These are phyloP conservation scores for Eucalyptus erythrocorys DNA, from an alignment of 345 rosid species.

Conservation along the genomic window DNA sequence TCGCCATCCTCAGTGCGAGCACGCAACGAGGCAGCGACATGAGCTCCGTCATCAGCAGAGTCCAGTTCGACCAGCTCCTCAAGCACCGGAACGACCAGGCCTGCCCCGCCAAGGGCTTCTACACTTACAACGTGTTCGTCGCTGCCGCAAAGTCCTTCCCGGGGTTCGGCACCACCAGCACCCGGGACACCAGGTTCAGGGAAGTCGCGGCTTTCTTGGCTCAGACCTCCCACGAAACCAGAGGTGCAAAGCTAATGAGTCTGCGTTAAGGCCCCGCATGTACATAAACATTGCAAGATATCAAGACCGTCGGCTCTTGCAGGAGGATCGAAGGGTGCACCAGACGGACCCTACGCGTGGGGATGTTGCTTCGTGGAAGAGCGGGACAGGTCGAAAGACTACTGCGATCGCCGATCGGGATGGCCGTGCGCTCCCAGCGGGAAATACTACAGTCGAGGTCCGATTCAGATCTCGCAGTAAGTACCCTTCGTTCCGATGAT, in stretches of 20 bases:
- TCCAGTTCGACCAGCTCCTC: constrained; percentile 24
- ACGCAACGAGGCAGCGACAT: not conserved
- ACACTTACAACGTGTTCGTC: constrained; percentile 48
- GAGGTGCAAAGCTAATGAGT: constrained; percentile 6
- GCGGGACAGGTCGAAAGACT: not conserved
- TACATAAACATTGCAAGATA: not conserved
- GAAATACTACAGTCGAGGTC: constrained; percentile 17
- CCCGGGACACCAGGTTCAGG: constrained; percentile 13
- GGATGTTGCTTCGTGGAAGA: constrained; percentile 14
- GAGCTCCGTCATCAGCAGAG: constrained; percentile 1
- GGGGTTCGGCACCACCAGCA: constrained; percentile 35
- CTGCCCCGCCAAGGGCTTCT: constrained; percentile 33
- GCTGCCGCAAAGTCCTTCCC: constrained; percentile 30
- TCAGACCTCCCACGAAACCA: constrained; percentile 66
- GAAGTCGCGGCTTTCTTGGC: constrained; percentile 59
- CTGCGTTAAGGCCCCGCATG: not conserved
- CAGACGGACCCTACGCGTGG: constrained; percentile 17
- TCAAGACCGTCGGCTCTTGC: not conserved
- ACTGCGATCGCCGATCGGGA: not conserved
- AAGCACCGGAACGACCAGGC: constrained; percentile 34
- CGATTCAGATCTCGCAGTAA: constrained; percentile 18
- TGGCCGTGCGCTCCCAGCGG: constrained; percentile 13
- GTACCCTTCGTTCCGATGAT: not conserved
- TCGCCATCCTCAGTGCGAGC: not conserved
- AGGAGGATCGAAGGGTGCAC: constrained; percentile 9